These are phyloP conservation scores for Sarocladium brachiariae DNA, from an alignment of 2,329 filamentous ascomycete genomes.

Conservation along the genomic window DNA sequence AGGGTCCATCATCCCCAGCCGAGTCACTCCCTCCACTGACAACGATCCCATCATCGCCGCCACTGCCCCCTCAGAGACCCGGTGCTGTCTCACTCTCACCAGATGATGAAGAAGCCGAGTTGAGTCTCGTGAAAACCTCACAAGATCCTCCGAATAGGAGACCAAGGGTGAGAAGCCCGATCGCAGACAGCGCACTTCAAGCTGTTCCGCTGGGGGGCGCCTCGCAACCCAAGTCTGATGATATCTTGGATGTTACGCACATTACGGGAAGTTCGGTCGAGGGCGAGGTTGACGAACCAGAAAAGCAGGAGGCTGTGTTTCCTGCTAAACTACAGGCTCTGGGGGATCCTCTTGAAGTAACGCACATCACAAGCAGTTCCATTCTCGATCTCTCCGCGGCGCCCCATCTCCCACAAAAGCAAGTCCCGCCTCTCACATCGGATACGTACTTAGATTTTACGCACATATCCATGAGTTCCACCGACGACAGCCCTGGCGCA, in stretches of 20 bases:
- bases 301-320: not conserved
- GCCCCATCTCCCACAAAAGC: not conserved
- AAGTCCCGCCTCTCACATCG: not conserved
- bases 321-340: not conserved
- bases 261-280: conserved; percentile 23
- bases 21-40: conserved; percentile 1
- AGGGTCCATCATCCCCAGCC: conserved; percentile 20
- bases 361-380: not conserved
- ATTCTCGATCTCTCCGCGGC: not conserved
- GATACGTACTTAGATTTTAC: not conserved
- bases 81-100: conserved; percentile 2
- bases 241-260: conserved; percentile 24
- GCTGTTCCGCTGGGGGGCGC: too few species aligned
- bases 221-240: conserved; percentile 8
- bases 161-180: conserved; percentile 26
- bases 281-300: not conserved
- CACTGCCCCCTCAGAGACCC: not conserved
- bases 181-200: not conserved
- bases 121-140: not conserved
- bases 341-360: not conserved
- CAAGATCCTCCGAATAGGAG: conserved; percentile 21
- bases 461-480: not conserved
- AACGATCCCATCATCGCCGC: not conserved
- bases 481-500: not conserved
- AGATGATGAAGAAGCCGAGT: conserved; percentile 1